Evolutionary conservation across 2,329 filamentous ascomycete genomes (phyloP), one percentile per base, ranked within the genome.

Genomic region (Alternaria sp.): DNA sequence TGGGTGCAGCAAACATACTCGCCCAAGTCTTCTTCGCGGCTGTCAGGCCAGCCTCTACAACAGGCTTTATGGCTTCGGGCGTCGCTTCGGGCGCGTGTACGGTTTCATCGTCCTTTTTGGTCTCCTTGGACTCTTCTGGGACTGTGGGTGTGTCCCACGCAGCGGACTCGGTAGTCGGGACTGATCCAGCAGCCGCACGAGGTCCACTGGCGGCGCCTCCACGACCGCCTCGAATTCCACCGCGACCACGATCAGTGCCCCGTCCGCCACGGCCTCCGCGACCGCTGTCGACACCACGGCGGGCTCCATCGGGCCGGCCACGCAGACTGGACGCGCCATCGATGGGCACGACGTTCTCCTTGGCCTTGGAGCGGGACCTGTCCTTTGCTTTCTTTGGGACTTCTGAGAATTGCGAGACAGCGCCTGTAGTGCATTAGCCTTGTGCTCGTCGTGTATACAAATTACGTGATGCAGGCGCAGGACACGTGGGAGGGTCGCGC

Each of bases 401-500:
- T 79, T 94, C 91, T 71, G 89, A 90, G 88, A 93, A 95, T 83
- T 93, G 91, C 67, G 92, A 89, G 74, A 94, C 90, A 68, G 88
- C 87, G 74, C 92, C 92, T 93, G 74, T 46, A 20, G 32, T 14
- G 32, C 12, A 36, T 36, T 36, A 36, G 32, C 6, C 36, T 11
- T 41, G 36, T 59, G 40, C 38, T 60, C 69, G 32, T 73, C 60
- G 30, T 28, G 11, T 11, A 4, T 10, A 14, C 6, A 14, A 20
- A 32, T 9, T 51, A 40, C 51, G 46, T 38, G 54, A 4, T 16
- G 44, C 34, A 41, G 22, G 22, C n/a, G 12, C 44, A 46, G 54
- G 48, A 16, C 57, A 54, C 45, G 54, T 22, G 57, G 34, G 43
- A 27, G 32, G 5, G 34, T 27, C 52, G 11, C 48, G 63, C 80